Evolutionary conservation across 495 filamentous ascomycete genomes (phyloP), one percentile per base, ranked within the genome.

Genomic region (Lophiostoma macrostomum): DNA sequence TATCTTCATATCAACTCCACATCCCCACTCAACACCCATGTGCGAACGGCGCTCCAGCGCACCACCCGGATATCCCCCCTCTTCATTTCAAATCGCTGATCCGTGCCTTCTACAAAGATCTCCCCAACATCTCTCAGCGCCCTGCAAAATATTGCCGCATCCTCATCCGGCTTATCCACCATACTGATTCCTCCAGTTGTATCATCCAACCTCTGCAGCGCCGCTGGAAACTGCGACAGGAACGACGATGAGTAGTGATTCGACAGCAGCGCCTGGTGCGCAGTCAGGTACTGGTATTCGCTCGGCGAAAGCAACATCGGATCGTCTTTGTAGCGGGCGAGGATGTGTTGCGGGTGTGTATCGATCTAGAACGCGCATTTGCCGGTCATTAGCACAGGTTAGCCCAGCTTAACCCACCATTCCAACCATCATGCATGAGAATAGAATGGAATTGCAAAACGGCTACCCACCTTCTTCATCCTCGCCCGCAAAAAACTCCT

Each of bases 41-140:
- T 73, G 62, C 76, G 88, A 3, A 95, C 82, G 36, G 84, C 88
- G 34, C 85, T 84, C 87, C 93, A 98, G 58, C 93, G 74, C 19
- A 91, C 77, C 64, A 96, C 88, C 58, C 86, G 83, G 28, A 97
- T 80, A 75, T 96, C 90, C 25, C 89, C 89, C 68, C 82, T 87
- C 60, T 74, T 75, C 68, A 90, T 80, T 50, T 81, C 72, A 62
- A 82, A 73, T 29, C 69, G 64, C 12, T 67, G 76, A 69, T 81
- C 82, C 44, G 72, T 74, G 62, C 79, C 70, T 52, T 70, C 65
- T 13, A 77, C 73, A 38, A 66, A 70, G 23, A 82, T 75, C 27
- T 78, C 79, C 29, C 80, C 84, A 12, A 81, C 68, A 30, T 77
- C 77, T 25, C 69, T 76, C 24, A 96, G 70, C 57, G 86, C 81